Percentiles rank a stretch among this genome's conserved stretches.
These are phyloP conservation scores for Malus hybrid DNA, from an alignment of 331 rosid genomes.

Conservation along the genomic window DNA sequence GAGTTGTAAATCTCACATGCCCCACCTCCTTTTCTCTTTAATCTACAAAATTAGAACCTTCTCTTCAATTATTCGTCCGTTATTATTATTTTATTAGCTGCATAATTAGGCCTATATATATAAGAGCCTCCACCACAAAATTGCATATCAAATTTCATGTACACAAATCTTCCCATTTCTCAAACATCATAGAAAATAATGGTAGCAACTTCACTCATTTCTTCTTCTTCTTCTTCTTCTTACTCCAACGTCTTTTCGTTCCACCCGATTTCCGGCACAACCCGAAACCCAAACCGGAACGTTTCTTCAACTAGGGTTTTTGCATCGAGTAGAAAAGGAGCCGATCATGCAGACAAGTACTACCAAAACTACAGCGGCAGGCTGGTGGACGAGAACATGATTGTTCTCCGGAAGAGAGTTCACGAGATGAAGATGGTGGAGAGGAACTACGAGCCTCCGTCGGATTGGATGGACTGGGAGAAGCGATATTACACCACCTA, in stretches of 20 bases:
- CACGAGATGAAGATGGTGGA: slow-evolving; percentile 44
- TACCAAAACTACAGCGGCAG: slow-evolving; percentile 12
- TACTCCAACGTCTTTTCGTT: background rate
- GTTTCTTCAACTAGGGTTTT: background rate
- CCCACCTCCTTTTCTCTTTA: background rate
- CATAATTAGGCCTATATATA: background rate
- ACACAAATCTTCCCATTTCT: background rate
- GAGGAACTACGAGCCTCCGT: slow-evolving; percentile 34
- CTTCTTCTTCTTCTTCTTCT: slow-evolving; percentile 4
- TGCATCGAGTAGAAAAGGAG: slow-evolving; percentile 22
- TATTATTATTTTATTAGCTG: background rate
- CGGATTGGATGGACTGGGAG: slow-evolving; percentile 42
- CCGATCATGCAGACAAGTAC: background rate
- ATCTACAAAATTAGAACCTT: background rate
- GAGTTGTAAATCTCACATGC: background rate
- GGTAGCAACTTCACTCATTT: slow-evolving; percentile 15
- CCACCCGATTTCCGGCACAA: background rate
- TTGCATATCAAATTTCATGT: background rate
- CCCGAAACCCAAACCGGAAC: background rate
- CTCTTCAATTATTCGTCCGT: background rate
- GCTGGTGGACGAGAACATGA: slow-evolving; percentile 41
- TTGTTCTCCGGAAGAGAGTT: slow-evolving; percentile 33
- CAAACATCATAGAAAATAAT: background rate
- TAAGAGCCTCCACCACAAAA: background rate
- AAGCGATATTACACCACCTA: slow-evolving; percentile 25